phyloP scores from a whole-genome alignment of 176 grass and related monocot species.

The Cymbopogon citratus region DNA sequence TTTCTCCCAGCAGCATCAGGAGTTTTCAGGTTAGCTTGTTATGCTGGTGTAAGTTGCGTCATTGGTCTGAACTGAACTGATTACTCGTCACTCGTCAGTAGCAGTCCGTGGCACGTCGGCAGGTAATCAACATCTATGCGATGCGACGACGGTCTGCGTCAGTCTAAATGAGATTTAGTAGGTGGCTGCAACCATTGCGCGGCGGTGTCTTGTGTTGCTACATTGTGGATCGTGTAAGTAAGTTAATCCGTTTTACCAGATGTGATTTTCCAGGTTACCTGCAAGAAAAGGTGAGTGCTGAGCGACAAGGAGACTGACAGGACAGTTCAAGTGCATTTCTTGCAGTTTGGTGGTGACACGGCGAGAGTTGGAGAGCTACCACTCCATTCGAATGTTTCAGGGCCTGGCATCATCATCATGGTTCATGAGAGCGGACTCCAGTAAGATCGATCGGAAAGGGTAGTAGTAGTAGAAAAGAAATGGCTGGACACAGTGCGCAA shows the following conservation, averaged over 20 bases:
- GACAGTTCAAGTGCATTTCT: background rate
- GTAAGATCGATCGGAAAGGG: background rate
- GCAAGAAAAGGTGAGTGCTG: background rate
- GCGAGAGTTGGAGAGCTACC: slow-evolving; percentile 22
- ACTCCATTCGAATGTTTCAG: slow-evolving; percentile 1
- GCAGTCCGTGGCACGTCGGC: background rate
- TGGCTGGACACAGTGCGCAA: background rate
- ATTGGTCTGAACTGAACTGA: background rate
- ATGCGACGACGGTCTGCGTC: background rate
- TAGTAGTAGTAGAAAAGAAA: background rate
- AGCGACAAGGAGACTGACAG: background rate
- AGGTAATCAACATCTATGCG: background rate
- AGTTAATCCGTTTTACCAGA: background rate
- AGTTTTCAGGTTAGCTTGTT: background rate
- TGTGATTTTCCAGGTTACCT: background rate
- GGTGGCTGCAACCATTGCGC: background rate
- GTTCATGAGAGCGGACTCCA: slow-evolving; percentile 19
- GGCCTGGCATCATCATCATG: slow-evolving; percentile 38
- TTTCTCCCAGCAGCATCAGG: background rate
- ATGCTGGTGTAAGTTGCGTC: background rate
- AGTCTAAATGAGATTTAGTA: background rate
- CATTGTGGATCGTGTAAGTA: background rate
- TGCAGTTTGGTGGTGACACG: background rate
- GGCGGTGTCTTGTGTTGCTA: background rate
- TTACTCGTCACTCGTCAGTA: background rate